Conservation (phyloP, 257 asterid species). For the Ophiorrhiza pumila region DNA sequence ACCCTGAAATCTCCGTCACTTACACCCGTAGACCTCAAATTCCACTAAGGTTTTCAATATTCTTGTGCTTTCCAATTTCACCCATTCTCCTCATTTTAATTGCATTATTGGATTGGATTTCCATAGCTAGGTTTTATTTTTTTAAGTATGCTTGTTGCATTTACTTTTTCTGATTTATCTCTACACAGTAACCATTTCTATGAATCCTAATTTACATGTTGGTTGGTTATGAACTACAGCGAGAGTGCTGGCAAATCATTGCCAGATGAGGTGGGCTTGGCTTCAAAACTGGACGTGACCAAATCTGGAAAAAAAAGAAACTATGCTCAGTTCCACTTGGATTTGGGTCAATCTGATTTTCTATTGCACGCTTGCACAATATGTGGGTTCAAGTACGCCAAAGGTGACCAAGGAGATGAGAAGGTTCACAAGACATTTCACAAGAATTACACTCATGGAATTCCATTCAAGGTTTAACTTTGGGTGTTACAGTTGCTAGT, state of each 20-base stretch:
- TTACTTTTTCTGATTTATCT: background rate
- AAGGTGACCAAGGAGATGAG: conserved; percentile 69
- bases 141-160: no score
- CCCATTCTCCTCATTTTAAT: background rate
- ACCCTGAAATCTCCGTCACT: conserved; percentile 39
- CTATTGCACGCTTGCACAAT: conserved; percentile 49
- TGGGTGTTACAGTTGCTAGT: background rate
- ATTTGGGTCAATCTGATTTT: conserved; percentile 79
- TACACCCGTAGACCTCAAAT: conserved; percentile 29
- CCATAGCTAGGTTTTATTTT: background rate
- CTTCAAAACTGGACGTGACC: conserved; percentile 9
- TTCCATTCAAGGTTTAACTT: conserved; percentile 64
- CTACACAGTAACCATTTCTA: background rate
- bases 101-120: background rate
- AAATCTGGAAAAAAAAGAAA: conserved; percentile 50
- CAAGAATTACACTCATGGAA: conserved; percentile 67
- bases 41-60: conserved; percentile 26
- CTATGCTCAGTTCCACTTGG: conserved; percentile 67
- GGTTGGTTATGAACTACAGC: conserved; percentile 11
- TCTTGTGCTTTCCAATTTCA: background rate
- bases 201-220: background rate
- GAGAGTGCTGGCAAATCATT: conserved; percentile 19
- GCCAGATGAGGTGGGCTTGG: background rate
- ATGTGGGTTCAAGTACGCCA: conserved; percentile 65
- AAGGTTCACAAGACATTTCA: conserved; percentile 71